These are phyloP conservation scores for Conticribra weissflogii DNA, from an alignment of 108 stramenopile species.

Conservation along the genomic window DNA sequence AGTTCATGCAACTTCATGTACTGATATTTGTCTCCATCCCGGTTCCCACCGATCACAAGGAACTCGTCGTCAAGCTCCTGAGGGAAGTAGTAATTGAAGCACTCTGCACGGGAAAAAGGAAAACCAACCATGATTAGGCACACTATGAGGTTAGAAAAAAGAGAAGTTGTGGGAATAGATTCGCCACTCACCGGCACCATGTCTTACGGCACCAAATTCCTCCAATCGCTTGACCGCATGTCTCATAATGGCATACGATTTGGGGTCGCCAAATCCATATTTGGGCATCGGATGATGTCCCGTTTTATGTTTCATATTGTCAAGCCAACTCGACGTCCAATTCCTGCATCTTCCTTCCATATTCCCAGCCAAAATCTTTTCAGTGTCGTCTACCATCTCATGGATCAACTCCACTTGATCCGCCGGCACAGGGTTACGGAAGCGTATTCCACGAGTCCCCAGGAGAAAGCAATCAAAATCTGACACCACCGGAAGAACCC, in stretches of 20 bases:
- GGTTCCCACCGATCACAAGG: conserved; percentile 57
- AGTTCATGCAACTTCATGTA: conserved; percentile 66
- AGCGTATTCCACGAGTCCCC: conserved; percentile 61
- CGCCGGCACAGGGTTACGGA: conserved; percentile 57
- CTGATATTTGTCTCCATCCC: conserved; percentile 52
- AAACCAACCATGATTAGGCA: no score
- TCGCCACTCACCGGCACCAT: conserved; percentile 56
- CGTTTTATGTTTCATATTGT: conserved; percentile 60
- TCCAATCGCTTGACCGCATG: conserved; percentile 59
- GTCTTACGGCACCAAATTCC: conserved; percentile 72
- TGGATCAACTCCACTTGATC: conserved; percentile 65
- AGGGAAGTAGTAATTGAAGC: conserved; percentile 81
- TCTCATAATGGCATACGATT: conserved; percentile 74
- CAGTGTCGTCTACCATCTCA: conserved; percentile 64
- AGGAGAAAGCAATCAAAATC: conserved; percentile 77
- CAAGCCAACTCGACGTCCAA: conserved; percentile 75
- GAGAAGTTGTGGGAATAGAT: no score
- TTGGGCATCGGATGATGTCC: conserved; percentile 53
- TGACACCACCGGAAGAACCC: conserved; percentile 34
- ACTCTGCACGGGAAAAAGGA: conserved; percentile 35
- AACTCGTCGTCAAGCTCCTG: conserved; percentile 79
- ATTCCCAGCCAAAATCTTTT: conserved; percentile 51
- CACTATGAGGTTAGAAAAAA: no score
- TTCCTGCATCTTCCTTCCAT: conserved; percentile 38
- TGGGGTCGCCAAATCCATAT: conserved; percentile 81